Conservation (phyloP, 768 basidiomycete species). For the Austroboletus eburneus region DNA sequence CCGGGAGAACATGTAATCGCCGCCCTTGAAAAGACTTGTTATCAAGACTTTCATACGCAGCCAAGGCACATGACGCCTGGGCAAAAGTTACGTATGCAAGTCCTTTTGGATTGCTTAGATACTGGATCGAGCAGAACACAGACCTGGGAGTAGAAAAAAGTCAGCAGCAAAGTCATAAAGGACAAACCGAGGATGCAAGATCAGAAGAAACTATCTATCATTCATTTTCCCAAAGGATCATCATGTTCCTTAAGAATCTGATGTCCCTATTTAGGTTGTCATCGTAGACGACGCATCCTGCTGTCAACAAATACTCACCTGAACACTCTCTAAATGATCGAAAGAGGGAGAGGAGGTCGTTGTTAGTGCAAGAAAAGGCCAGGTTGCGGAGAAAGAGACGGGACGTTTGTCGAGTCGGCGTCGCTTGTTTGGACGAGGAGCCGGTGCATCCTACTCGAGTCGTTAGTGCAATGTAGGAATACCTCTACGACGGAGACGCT, state of each 20-base stretch:
- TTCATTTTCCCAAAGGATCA: slow-evolving; percentile 40
- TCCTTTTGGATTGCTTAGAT: slow-evolving; percentile 51
- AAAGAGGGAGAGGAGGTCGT: slow-evolving; percentile 66
- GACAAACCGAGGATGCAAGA: neutral
- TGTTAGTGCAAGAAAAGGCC: slow-evolving; percentile 79
- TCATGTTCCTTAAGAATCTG: slow-evolving; percentile 39
- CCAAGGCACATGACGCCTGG: slow-evolving; percentile 45
- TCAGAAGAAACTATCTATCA: slow-evolving; percentile 49
- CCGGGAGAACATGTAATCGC: slow-evolving; percentile 84
- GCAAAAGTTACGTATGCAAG: slow-evolving; percentile 57
- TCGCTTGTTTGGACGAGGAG: slow-evolving; percentile 67
- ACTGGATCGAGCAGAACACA: slow-evolving; percentile 51
- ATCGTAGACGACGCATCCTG: slow-evolving; percentile 26
- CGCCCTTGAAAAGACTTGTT: slow-evolving; percentile 88
- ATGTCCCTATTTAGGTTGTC: slow-evolving; percentile 47
- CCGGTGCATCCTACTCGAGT: slow-evolving; percentile 55
- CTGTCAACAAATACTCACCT: slow-evolving; percentile 49
- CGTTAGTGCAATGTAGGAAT: too few species aligned
- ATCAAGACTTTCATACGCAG: slow-evolving; percentile 77
- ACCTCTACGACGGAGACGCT: slow-evolving; percentile 77
- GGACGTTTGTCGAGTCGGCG: slow-evolving; percentile 65
- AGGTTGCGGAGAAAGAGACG: slow-evolving; percentile 94
- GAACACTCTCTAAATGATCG: slow-evolving; percentile 60
- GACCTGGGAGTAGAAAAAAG: slow-evolving; percentile 8
- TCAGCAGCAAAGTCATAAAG: slow-evolving; percentile 4